Percentiles rank a stretch among this genome's conserved stretches.
These are phyloP conservation scores for Sanguinoderma infundibulare DNA, from an alignment of 1,284 basidiomycete species.

Conservation along the genomic window DNA sequence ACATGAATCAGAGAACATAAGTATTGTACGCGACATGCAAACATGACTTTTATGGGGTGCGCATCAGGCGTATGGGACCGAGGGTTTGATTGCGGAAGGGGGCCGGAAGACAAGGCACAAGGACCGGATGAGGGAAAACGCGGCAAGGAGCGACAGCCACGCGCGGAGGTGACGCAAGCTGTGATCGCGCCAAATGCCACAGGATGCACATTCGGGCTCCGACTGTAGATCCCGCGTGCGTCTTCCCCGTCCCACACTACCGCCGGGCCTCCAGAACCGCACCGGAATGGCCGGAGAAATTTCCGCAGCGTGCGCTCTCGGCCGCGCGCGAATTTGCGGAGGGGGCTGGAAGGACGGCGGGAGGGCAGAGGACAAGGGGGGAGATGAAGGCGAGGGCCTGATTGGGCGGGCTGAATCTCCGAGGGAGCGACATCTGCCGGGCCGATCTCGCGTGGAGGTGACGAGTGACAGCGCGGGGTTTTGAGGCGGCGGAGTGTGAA, in stretches of 20 bases:
- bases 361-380: neutral
- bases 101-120: conserved; percentile 13
- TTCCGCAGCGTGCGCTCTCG: neutral
- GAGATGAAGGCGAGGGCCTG: conserved; percentile 11
- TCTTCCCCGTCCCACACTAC: conserved; percentile 5
- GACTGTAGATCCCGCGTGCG: conserved; percentile 20
- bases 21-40: neutral
- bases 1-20: too few species aligned
- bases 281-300: neutral
- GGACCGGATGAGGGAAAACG: conserved; percentile 3
- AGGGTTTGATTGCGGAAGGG: neutral
- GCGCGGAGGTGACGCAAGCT: conserved; percentile 25
- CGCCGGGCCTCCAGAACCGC: neutral
- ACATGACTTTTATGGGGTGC: conserved; percentile 6
- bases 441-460: conserved; percentile 24
- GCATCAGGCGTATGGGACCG: conserved; percentile 10
- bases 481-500: conserved; percentile 18
- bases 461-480: conserved; percentile 16
- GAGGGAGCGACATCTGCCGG: conserved; percentile 22
- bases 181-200: conserved; percentile 15
- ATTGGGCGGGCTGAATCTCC: conserved; percentile 13
- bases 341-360: neutral
- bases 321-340: neutral
- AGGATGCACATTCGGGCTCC: conserved; percentile 5
- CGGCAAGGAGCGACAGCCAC: conserved; percentile 9